These are phyloP conservation scores for Glaciozyma martinii DNA, from an alignment of 768 basidiomycete species.

Conservation along the genomic window DNA sequence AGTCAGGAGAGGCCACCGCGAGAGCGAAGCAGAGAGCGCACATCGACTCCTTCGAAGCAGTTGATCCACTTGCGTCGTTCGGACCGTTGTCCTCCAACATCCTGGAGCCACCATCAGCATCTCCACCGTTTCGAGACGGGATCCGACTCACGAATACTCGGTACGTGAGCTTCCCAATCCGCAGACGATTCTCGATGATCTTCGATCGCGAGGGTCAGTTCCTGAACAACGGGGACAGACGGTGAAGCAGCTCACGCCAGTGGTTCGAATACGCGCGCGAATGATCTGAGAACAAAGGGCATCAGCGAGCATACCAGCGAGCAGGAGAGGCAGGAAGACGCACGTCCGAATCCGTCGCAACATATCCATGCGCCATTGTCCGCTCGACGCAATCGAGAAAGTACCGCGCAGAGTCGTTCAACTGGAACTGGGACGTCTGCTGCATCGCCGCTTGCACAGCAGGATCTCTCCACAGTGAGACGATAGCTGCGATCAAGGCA, in stretches of 20 bases:
- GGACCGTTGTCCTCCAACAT: constrained; percentile 67
- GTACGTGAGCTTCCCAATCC: constrained; percentile 51
- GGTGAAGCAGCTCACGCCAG: constrained; percentile 46
- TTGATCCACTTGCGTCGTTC: constrained; percentile 73
- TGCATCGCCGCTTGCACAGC: background rate
- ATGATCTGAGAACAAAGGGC: constrained; percentile 49
- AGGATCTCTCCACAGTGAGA: constrained; percentile 8
- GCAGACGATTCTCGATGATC: constrained; percentile 95
- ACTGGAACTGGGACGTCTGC: constrained; percentile 1
- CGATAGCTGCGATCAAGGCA: constrained; percentile 4
- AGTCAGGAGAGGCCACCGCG: too few species aligned
- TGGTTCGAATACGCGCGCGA: constrained; percentile 86
- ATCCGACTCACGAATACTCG: constrained; percentile 39
- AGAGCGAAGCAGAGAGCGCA: constrained; percentile 36
- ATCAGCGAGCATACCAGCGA: too few species aligned
- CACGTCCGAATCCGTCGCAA: constrained; percentile 80
- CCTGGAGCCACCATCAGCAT: constrained; percentile 40
- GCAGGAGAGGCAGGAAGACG: too few species aligned
- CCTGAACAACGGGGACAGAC: too few species aligned
- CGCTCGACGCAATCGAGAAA: constrained; percentile 57
- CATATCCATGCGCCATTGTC: constrained; percentile 62
- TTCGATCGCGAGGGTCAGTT: background rate
- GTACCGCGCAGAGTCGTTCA: constrained; percentile 24
- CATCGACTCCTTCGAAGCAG: constrained; percentile 69
- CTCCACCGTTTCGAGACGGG: too few species aligned